Conservation (phyloP, 768 basidiomycete species). For the Mycena haematopus region DNA sequence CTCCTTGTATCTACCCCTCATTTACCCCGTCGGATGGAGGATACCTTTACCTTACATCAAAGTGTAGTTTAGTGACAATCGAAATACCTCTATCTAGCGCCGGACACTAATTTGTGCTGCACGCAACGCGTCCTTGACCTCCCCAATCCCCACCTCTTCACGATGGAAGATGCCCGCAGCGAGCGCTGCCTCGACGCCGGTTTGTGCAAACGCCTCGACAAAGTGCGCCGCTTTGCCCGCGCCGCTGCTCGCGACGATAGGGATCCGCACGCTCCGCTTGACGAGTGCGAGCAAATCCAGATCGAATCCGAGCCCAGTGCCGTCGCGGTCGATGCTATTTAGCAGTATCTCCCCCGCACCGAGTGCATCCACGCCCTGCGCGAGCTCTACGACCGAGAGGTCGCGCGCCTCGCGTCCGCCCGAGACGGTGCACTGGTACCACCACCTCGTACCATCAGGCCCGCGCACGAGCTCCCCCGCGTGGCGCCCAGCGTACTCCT, state of each 20-base stretch:
- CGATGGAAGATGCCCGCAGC: slow-evolving; percentile 99
- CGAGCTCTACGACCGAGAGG: slow-evolving; percentile 91
- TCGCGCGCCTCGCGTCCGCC: slow-evolving; percentile 87
- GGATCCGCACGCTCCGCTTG: slow-evolving; percentile 79
- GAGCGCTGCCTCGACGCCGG: slow-evolving; percentile 87
- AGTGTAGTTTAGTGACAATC: slow-evolving; percentile 34
- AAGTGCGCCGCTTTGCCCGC: slow-evolving; percentile 88
- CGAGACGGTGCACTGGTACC: slow-evolving; percentile 98
- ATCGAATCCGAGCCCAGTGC: slow-evolving; percentile 92
- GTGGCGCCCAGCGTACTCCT: slow-evolving; percentile 66
- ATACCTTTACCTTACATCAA: slow-evolving; percentile 37
- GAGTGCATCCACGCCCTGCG: slow-evolving; percentile 84
- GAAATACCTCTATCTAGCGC: slow-evolving; percentile 22
- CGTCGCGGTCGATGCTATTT: slow-evolving; percentile 97
- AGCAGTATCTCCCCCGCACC: slow-evolving; percentile 96
- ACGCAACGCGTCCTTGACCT: slow-evolving; percentile 72
- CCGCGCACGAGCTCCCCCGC: slow-evolving; percentile 65
- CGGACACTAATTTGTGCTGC: slow-evolving; percentile 58
- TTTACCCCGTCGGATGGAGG: slow-evolving; percentile 29
- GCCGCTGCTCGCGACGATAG: slow-evolving; percentile 94
- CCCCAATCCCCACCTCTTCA: slow-evolving; percentile 80
- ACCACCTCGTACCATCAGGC: slow-evolving; percentile 85
- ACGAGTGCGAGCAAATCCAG: slow-evolving; percentile 80
- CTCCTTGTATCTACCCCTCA: slow-evolving; percentile 23
- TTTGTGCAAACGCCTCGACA: slow-evolving; percentile 81